Percentiles rank a stretch among this genome's conserved stretches.
These are phyloP conservation scores for Lachnellula cervina DNA, from an alignment of 2,329 filamentous ascomycete species.

Conservation along the genomic window DNA sequence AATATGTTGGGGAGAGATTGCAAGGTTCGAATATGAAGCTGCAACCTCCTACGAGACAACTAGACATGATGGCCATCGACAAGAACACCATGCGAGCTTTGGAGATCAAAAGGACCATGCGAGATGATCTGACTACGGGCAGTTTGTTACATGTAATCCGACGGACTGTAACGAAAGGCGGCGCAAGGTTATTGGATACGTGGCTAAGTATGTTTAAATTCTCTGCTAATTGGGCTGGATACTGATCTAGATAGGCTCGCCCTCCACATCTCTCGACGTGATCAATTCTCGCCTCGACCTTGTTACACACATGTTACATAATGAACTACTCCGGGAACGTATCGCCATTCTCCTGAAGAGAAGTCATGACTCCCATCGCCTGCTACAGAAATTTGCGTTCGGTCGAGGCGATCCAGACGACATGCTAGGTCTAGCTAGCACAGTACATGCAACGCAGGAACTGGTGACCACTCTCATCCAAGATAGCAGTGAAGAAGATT, in stretches of 20 bases:
- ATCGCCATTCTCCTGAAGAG: constrained; percentile 63
- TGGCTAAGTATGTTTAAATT: constrained; percentile 60
- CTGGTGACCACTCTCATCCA: constrained; percentile 49
- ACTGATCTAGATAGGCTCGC: constrained; percentile 50
- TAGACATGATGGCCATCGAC: constrained; percentile 85
- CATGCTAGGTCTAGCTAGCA: constrained; percentile 74
- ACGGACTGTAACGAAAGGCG: constrained; percentile 86
- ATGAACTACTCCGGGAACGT: constrained; percentile 64
- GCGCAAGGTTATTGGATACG: constrained; percentile 75
- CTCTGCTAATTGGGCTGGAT: not conserved
- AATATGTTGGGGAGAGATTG: constrained; percentile 76
- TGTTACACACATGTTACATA: constrained; percentile 67
- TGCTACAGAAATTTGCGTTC: constrained; percentile 91
- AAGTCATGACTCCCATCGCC: constrained; percentile 79
- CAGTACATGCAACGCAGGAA: constrained; percentile 68
- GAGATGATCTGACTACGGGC: constrained; percentile 72
- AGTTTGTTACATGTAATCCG: constrained; percentile 88
- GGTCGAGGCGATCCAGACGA: constrained; percentile 91
- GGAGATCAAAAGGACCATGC: constrained; percentile 81
- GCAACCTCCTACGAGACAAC: constrained; percentile 72
- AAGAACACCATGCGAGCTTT: constrained; percentile 85
- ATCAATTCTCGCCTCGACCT: constrained; percentile 80
- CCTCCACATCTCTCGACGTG: constrained; percentile 76
- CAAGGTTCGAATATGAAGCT: constrained; percentile 75
- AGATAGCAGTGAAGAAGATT: constrained; percentile 25